A percentile compares a stretch with the other conserved stretches of the same genome.
Evolutionary conservation across 2,329 filamentous ascomycete genomes (phyloP).

Genomic region (Botrytis tulipae): DNA sequence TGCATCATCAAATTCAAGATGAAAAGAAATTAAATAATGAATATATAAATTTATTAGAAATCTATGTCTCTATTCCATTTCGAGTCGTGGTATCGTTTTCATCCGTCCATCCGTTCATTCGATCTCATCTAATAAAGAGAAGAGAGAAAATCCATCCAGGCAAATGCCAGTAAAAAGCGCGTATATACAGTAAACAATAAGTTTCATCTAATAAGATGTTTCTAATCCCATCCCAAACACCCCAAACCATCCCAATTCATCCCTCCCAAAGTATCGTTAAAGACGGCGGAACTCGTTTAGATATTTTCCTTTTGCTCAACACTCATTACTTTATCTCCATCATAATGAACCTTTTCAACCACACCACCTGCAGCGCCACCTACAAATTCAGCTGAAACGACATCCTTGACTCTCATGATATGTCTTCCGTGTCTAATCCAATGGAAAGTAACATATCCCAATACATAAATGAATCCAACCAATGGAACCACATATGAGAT

Average conservation of each 20-base stretch:
- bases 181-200: neutral
- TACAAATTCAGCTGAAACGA: slow-evolving; percentile 22
- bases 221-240: neutral
- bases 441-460: slow-evolving; percentile 38
- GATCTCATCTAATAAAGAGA: neutral
- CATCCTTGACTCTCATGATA: slow-evolving; percentile 39
- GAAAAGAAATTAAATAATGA: neutral
- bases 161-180: neutral
- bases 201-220: neutral
- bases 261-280: neutral
- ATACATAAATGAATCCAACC: slow-evolving; percentile 44
- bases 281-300: neutral
- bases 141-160: neutral
- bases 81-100: neutral
- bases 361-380: slow-evolving; percentile 33
- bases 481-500: slow-evolving; percentile 47
- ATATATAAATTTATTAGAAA: neutral
- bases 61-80: neutral
- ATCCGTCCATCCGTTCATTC: neutral
- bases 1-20: neutral
- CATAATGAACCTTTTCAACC: slow-evolving; percentile 26
- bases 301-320: slow-evolving; percentile 12
- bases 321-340: slow-evolving; percentile 20
- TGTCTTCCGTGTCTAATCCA: slow-evolving; percentile 39
- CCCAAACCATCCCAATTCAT: neutral